Conservation (phyloP, 2,329 filamentous ascomycete genomes). For the Sclerotinia glacialis region DNA sequence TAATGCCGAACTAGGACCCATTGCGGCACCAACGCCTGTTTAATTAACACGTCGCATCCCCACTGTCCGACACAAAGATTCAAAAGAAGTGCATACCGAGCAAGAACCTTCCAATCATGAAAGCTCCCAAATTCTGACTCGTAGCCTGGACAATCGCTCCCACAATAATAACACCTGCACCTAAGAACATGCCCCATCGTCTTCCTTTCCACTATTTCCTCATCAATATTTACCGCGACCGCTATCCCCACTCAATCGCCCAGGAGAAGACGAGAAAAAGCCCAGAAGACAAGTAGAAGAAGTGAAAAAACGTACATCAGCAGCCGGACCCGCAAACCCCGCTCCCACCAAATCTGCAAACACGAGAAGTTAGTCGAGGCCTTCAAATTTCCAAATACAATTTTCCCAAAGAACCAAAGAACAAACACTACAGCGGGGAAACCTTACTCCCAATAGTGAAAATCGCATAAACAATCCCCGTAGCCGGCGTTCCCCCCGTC, state of each 20-base stretch:
- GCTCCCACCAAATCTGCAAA: slow-evolving; percentile 17
- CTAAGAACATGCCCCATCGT: slow-evolving; percentile 28
- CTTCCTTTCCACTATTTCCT: slow-evolving; percentile 19
- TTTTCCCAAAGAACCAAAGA: no score
- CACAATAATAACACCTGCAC: slow-evolving; percentile 26
- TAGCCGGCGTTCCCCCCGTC: slow-evolving; percentile 25
- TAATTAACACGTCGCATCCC: slow-evolving; percentile 34
- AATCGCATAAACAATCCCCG: slow-evolving; percentile 29
- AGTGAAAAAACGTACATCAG: slow-evolving; percentile 21
- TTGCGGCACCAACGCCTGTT: slow-evolving; percentile 24
- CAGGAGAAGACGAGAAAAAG: no score
- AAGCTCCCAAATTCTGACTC: slow-evolving; percentile 40
- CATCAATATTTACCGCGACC: no score
- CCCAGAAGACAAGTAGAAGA: no score
- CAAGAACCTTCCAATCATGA: slow-evolving; percentile 53
- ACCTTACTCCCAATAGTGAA: slow-evolving; percentile 17
- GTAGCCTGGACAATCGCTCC: slow-evolving; percentile 31
- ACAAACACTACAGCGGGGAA: no score
- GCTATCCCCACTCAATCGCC: no score
- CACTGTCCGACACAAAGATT: background rate
- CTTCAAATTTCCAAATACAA: no score
- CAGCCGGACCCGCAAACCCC: slow-evolving; percentile 8
- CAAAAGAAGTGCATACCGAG: slow-evolving; percentile 53
- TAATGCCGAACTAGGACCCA: slow-evolving; percentile 20
- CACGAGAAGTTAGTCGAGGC: background rate